These are phyloP conservation scores for Penicillium antarcticum DNA, from an alignment of 495 filamentous ascomycete genomes.

Conservation along the genomic window DNA sequence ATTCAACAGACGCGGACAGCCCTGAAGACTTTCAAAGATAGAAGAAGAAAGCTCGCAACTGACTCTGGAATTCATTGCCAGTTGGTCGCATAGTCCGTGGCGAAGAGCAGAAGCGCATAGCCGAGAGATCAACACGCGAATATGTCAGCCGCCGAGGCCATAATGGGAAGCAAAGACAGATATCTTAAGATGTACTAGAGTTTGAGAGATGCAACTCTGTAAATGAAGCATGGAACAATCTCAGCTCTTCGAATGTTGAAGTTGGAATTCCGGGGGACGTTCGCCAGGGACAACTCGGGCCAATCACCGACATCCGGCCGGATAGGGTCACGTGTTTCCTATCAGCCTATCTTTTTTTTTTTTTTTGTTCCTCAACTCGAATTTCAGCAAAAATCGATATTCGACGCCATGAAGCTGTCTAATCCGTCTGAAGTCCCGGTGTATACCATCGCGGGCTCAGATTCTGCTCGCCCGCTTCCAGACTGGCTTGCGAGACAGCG, in stretches of 20 bases:
- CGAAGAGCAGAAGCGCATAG: slow-evolving; percentile 7
- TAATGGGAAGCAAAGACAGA: slow-evolving; percentile 4
- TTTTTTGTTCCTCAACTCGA: slow-evolving; percentile 37
- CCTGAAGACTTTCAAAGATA: slow-evolving; percentile 28
- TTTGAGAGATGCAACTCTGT: no score
- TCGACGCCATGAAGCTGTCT: slow-evolving; percentile 74
- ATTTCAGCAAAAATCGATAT: neutral
- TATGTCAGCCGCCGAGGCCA: slow-evolving; percentile 23
- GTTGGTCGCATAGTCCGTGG: slow-evolving; percentile 6
- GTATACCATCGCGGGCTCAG: slow-evolving; percentile 92
- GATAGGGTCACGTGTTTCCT: slow-evolving; percentile 32
- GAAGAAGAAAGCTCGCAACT: slow-evolving; percentile 20
- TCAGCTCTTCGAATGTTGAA: neutral
- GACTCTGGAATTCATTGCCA: slow-evolving; percentile 40
- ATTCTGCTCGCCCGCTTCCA: slow-evolving; percentile 84
- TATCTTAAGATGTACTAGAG: no score
- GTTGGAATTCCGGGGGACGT: slow-evolving; percentile 27
- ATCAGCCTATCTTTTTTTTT: slow-evolving; percentile 46
- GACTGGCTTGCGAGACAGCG: slow-evolving; percentile 92
- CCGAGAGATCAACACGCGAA: slow-evolving; percentile 5
- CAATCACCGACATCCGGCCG: slow-evolving; percentile 21
- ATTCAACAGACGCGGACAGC: slow-evolving; percentile 32
- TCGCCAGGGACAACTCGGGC: slow-evolving; percentile 23
- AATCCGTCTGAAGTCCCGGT: slow-evolving; percentile 87
- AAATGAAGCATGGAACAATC: neutral